Evolutionary conservation across 768 basidiomycete genomes (phyloP).

Genomic region (Hysterangium stoloniferum): DNA sequence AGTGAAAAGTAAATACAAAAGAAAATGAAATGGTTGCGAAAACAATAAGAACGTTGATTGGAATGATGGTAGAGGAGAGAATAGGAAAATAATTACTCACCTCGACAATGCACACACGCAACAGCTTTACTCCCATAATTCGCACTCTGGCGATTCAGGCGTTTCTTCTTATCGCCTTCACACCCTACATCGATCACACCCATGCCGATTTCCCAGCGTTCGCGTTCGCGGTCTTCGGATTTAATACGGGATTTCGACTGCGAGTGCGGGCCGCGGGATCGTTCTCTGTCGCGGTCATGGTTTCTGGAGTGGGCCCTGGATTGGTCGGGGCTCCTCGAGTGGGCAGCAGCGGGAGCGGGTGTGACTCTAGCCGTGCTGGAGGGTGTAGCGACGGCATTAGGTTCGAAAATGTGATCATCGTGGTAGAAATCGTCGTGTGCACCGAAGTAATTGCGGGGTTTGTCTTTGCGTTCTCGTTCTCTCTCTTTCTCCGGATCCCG

Average conservation of each 20-base stretch:
- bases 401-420: too few relatives aligned
- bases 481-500: neutral
- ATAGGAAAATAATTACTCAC: constrained; percentile 33
- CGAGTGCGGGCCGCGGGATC: neutral
- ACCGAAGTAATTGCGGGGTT: neutral
- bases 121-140: constrained; percentile 80
- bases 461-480: neutral
- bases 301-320: too few relatives aligned
- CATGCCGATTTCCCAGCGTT: neutral
- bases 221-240: neutral
- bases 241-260: neutral
- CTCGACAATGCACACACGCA: constrained; percentile 84
- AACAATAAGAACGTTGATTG: neutral
- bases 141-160: constrained; percentile 40
- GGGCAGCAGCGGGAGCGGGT: neutral
- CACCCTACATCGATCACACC: constrained; percentile 11
- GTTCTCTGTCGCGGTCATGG: neutral
- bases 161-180: constrained; percentile 11
- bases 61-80: neutral
- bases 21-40: neutral
- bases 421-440: too few relatives aligned
- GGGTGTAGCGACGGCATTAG: neutral
- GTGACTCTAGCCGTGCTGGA: neutral
- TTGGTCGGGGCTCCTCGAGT: too few relatives aligned
- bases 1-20: constrained; percentile 3